Evolutionary conservation across 2,329 filamentous ascomycete genomes (phyloP), one percentile per base, ranked within the genome.

Genomic region (Botryosphaeria dothidea): DNA sequence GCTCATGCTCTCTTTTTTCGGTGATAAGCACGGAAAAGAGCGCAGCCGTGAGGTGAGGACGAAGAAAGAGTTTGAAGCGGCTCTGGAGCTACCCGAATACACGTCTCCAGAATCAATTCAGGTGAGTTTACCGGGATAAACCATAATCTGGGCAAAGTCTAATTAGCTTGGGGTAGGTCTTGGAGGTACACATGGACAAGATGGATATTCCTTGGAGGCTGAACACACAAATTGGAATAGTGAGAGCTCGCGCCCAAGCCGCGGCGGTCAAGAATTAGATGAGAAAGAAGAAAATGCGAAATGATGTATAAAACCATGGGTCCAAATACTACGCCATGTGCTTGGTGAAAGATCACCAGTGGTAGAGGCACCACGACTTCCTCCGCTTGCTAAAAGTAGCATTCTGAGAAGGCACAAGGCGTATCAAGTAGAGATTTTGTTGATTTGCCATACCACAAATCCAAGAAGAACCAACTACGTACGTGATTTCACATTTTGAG

Each of bases 1-100:
- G 27, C 52, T 52, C 21, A 68, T 70, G 4, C 65, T 65, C 4
- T 66, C 64, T 19, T 71, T 70, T 52, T 71, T 71, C 38, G 69
- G 69, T 1, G 69, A 65, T 1, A 64, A 68, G 45, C 21, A 27
- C 9, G 45, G 45, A 17, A 48, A 27, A 27, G 45, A 15, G 21
- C 45, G 45, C 1, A 48, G 45, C 45, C 45, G 45, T 15, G 45
- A 48, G 11, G 45, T 27, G 21, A 23, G 19, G 23, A 48, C 45
- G 2, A 48, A 48, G 15, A 9, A 13, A 3, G 45, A 48, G 21
- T 8, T 48, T 6, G 45, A 48, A 17, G 23, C 2, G 4, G 23
- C 25, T 5, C 21, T 48, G 4, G 23, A 19, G 13, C 19, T 48
- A 9, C 23, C 45, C 3, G 21, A 48, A 4, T 48, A 48, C 11